phyloP scores from a whole-genome alignment of 2,329 filamentous ascomycete species.

The Phaeosphaeriaceae sp. region DNA sequence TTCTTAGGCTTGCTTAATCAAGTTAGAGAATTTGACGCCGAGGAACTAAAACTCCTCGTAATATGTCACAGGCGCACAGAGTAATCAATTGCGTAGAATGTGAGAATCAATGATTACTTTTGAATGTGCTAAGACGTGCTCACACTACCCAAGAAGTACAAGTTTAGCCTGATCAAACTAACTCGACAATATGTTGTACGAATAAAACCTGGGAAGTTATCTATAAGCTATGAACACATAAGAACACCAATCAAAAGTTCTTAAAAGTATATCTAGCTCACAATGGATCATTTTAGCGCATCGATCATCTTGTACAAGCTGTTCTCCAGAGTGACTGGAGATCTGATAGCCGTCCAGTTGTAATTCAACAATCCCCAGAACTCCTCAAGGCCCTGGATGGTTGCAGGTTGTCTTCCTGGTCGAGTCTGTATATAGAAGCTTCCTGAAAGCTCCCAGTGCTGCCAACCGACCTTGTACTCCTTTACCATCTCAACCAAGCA shows the following conservation, averaged over 20 bases:
- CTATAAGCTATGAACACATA: too few relatives aligned
- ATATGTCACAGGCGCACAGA: too few relatives aligned
- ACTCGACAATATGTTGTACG: too few relatives aligned
- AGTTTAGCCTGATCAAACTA: too few relatives aligned
- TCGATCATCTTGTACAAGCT: slow-evolving; percentile 42
- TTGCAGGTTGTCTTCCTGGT: slow-evolving; percentile 31
- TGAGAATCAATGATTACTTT: too few relatives aligned
- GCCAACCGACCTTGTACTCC: slow-evolving; percentile 39
- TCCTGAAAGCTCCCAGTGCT: slow-evolving; percentile 41
- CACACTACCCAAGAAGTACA: too few relatives aligned
- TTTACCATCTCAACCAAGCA: slow-evolving; percentile 42
- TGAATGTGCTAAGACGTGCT: too few relatives aligned
- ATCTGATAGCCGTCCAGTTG: slow-evolving; percentile 34
- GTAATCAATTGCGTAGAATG: too few relatives aligned
- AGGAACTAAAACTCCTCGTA: too few relatives aligned
- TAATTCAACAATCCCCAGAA: slow-evolving; percentile 42
- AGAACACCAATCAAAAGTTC: not conserved
- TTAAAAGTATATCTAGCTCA: slow-evolving; percentile 1
- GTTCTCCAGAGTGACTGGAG: slow-evolving; percentile 39
- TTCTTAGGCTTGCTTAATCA: too few relatives aligned
- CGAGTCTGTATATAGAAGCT: slow-evolving; percentile 50
- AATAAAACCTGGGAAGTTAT: too few relatives aligned
- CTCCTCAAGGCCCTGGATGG: slow-evolving; percentile 37
- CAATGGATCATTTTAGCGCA: slow-evolving; percentile 20
- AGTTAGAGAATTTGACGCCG: too few relatives aligned